Conservation (phyloP, 2,329 filamentous ascomycete genomes). For the Colletotrichum zoysiae region DNA sequence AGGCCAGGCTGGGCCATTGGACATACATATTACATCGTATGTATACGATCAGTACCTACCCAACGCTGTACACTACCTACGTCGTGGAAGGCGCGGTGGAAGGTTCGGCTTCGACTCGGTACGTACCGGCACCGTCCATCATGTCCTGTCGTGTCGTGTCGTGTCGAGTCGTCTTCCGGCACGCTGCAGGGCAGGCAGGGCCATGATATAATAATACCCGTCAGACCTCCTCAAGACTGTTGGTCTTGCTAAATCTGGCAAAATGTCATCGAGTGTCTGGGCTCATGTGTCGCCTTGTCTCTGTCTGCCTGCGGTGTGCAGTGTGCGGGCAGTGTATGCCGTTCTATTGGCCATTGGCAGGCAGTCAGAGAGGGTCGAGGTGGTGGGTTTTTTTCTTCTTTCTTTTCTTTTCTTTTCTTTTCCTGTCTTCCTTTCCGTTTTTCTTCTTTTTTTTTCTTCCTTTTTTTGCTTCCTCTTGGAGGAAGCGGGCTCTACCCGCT, state of each 20-base stretch:
- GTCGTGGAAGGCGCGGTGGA: constrained; percentile 15
- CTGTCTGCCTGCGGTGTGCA: constrained; percentile 1
- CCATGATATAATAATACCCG: not conserved
- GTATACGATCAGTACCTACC: too few species aligned
- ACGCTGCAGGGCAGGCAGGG: not conserved
- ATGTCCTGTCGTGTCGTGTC: too few species aligned
- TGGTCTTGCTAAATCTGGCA: not conserved
- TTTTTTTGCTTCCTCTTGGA: too few species aligned
- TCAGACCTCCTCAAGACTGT: not conserved
- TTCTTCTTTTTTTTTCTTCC: not conserved
- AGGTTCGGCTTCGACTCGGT: constrained; percentile 11
- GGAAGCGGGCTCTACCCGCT: too few species aligned
- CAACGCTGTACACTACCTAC: not conserved
- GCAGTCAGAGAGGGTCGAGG: not conserved
- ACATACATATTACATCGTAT: too few species aligned
- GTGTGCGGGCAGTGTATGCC: not conserved
- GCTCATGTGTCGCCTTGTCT: not conserved
- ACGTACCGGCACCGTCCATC: not conserved
- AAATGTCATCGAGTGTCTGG: constrained; percentile 1
- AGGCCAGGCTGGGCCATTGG: too few species aligned
- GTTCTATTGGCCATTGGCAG: not conserved
- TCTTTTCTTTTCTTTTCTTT: not conserved
- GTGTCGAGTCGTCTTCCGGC: not conserved
- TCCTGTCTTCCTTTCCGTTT: not conserved
- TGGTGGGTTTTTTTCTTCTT: not conserved